phyloP scores from a whole-genome alignment of 2,329 filamentous ascomycete genomes.

The Orbilia brochopaga region DNA sequence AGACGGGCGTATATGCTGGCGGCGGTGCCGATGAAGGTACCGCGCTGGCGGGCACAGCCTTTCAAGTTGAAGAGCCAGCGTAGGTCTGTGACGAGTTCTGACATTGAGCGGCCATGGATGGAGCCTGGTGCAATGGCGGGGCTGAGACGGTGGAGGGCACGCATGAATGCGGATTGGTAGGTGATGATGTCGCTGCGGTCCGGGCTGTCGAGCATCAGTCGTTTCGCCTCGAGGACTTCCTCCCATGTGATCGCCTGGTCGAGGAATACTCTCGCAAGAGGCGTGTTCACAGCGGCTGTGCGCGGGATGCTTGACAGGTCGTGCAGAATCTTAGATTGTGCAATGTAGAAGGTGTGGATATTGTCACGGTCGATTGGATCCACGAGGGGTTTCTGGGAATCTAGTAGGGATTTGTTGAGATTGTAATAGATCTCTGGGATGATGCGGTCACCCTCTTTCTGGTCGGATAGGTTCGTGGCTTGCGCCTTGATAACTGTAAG shows the following conservation, averaged over 20 bases:
- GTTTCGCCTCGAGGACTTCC: slow-evolving; percentile 41
- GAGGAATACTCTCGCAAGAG: slow-evolving; percentile 28
- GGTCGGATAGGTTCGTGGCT: slow-evolving; percentile 8
- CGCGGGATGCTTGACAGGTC: slow-evolving; percentile 30
- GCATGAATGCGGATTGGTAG: slow-evolving; percentile 23
- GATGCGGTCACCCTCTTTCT: slow-evolving; percentile 5
- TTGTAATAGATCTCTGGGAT: slow-evolving; percentile 24
- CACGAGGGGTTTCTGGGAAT: slow-evolving; percentile 4
- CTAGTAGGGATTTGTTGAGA: slow-evolving; percentile 24
- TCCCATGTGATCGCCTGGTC: slow-evolving; percentile 41
- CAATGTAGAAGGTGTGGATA: slow-evolving; percentile 22
- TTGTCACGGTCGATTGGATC: slow-evolving; percentile 5
- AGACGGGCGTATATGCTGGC: slow-evolving; percentile 16
- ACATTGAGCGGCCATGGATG: slow-evolving; percentile 1
- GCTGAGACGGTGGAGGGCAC: slow-evolving; percentile 21
- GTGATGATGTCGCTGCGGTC: slow-evolving; percentile 9
- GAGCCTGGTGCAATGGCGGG: not conserved
- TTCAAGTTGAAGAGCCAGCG: slow-evolving; percentile 21
- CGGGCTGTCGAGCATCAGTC: slow-evolving; percentile 23
- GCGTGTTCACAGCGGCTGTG: slow-evolving; percentile 4
- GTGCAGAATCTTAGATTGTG: slow-evolving; percentile 25
- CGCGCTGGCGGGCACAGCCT: slow-evolving; percentile 9
- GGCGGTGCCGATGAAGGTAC: slow-evolving; percentile 13
- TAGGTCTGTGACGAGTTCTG: slow-evolving; percentile 17
- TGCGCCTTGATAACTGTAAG: slow-evolving; percentile 16